phyloP scores from a whole-genome alignment of 176 grass and related monocot genomes.

The Puccinellia tenuiflora region DNA sequence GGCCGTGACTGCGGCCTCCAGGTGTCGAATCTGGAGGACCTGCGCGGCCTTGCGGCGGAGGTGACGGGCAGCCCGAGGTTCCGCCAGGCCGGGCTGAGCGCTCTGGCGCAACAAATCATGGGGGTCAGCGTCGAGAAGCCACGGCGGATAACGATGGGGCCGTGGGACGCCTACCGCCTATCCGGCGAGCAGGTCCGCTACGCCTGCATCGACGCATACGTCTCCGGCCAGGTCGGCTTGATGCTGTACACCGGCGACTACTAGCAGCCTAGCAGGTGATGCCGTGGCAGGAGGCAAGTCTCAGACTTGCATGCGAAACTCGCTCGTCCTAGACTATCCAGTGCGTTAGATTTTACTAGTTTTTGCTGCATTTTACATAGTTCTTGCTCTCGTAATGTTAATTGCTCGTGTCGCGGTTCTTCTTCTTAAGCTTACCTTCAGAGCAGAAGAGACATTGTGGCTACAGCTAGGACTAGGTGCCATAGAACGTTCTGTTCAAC shows the following conservation, averaged over 20 bases:
- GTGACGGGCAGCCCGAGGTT: conserved; percentile 21
- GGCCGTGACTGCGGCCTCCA: conserved; percentile 15
- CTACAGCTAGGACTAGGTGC: background rate
- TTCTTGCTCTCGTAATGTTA: background rate
- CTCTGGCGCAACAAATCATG: conserved; percentile 28
- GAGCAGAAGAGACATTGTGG: background rate
- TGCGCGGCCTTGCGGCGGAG: conserved; percentile 9
- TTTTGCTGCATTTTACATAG: background rate
- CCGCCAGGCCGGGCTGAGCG: conserved; percentile 17
- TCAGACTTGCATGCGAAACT: background rate
- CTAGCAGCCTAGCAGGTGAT: background rate
- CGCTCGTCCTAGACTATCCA: background rate
- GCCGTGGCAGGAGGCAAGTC: background rate
- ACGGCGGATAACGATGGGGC: conserved; percentile 16
- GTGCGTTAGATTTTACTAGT: background rate
- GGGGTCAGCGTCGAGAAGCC: conserved; percentile 30
- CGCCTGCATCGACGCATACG: conserved; percentile 51
- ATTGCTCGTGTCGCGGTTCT: background rate
- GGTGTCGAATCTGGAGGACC: conserved; percentile 22
- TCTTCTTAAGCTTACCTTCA: background rate
- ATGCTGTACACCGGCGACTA: background rate
- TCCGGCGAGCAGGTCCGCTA: conserved; percentile 31
- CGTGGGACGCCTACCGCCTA: conserved; percentile 30
- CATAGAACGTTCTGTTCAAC: background rate
- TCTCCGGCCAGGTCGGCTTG: conserved; percentile 41